Evolutionary conservation across 169 alveolate species (phyloP).

Genomic region (Plasmodium cynomolgi): DNA sequence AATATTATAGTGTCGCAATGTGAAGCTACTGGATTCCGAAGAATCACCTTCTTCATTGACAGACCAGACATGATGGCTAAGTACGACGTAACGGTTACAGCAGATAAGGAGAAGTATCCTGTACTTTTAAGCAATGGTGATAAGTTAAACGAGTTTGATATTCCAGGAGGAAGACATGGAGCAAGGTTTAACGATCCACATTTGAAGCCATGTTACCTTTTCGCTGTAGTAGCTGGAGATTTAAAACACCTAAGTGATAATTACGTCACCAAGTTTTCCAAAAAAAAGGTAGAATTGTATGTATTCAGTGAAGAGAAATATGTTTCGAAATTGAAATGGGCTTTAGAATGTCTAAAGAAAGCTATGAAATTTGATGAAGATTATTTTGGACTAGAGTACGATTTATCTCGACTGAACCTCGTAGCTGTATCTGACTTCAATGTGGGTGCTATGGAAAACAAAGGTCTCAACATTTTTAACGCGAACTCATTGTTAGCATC

Average conservation of each 20-base stretch:
- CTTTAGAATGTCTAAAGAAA: conserved; percentile 88
- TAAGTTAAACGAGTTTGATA: conserved; percentile 83
- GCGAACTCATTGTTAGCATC: conserved; percentile 90
- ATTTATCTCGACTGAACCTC: conserved; percentile 90
- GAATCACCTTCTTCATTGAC: conserved; percentile 92
- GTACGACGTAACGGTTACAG: conserved; percentile 88
- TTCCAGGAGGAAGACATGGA: conserved; percentile 83
- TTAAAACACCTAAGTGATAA: conserved; percentile 82
- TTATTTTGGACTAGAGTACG: conserved; percentile 92
- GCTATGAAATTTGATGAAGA: conserved; percentile 96
- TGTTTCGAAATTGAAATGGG: conserved; percentile 87
- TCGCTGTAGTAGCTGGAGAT: conserved; percentile 94
- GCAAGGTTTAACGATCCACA: conserved; percentile 92
- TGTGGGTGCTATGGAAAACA: conserved; percentile 96
- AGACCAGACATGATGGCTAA: conserved; percentile 93
- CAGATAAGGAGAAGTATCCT: conserved; percentile 89
- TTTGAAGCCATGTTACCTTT: conserved; percentile 93
- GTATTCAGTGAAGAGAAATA: conserved; percentile 89
- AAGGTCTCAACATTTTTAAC: conserved; percentile 93
- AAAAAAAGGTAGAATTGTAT: conserved; percentile 84
- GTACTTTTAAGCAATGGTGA: conserved; percentile 91
- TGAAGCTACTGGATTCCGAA: conserved; percentile 93
- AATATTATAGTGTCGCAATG: conserved; percentile 92
- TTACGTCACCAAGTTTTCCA: conserved; percentile 86
- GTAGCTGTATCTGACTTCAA: conserved; percentile 93